A percentile compares a stretch with the other conserved stretches of the same genome.
Evolutionary conservation across 768 basidiomycete genomes (phyloP).

Genomic region (Phlebiopsis flavidoalba): DNA sequence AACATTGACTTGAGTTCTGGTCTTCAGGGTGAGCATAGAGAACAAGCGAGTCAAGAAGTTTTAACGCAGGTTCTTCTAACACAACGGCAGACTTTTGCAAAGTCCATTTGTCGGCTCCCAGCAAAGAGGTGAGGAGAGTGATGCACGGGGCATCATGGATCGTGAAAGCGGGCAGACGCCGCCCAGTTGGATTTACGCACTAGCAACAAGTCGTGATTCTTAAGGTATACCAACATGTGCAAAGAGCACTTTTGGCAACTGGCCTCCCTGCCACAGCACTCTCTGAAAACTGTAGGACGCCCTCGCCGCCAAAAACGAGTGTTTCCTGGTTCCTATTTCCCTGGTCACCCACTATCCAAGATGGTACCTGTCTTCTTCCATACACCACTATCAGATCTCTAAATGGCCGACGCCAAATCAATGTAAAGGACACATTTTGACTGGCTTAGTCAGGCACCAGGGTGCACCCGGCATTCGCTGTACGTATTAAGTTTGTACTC

Average conservation of each 20-base stretch:
- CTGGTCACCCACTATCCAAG: background rate
- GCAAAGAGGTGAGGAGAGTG: background rate
- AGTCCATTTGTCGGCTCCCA: background rate
- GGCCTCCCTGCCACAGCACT: background rate
- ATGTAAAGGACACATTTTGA: background rate
- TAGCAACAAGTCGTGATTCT: too few species aligned
- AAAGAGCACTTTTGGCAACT: too few species aligned
- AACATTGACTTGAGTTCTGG: background rate
- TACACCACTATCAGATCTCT: constrained; percentile 22
- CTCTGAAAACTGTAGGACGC: background rate
- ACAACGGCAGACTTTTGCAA: background rate
- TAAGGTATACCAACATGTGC: background rate
- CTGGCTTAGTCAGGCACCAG: background rate
- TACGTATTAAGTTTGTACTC: constrained; percentile 9
- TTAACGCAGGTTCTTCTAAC: background rate
- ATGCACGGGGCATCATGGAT: background rate
- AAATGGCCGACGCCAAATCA: background rate
- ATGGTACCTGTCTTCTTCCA: constrained; percentile 7
- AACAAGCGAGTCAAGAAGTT: constrained; percentile 30
- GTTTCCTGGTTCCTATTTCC: background rate
- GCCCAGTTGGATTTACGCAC: too few species aligned
- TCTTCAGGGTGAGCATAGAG: constrained; percentile 32
- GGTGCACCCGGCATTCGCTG: constrained; percentile 26
- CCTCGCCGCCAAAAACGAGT: background rate
- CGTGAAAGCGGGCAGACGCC: too few species aligned